Evolutionary conservation across 352 stramenopile genomes (phyloP), one percentile per base, ranked within the genome.

Genomic region (Globisporangium splendens): DNA sequence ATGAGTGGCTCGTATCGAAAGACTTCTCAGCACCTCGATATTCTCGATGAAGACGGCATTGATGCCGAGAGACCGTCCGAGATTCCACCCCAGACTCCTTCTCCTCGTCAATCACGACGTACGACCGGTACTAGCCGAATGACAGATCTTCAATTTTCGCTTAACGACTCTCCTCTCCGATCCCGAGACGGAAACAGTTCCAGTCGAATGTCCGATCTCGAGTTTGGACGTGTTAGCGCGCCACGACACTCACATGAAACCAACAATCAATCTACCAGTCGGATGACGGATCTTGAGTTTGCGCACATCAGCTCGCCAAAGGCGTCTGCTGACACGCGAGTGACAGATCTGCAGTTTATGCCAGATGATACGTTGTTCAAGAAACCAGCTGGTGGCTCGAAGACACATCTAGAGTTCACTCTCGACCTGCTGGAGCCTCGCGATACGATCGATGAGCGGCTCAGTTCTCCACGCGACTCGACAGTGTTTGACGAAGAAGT

Each of bases 401-500:
- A 35, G 28, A 52, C 57, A 13, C 39, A 35, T 33, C 57, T 63
- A 42, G 57, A 43, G 15, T 63, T 63, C 43, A 58, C 57, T 31
- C 50, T 63, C 20, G 50, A 63, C 33, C 50, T 63, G 31, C 57
- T 63, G 8, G 54, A 56, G 35, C 51, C 59, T 43, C 43, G 43
- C 24, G 59, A 38, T 22, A 61, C 53, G 17, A 56, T 50, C 18
- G 43, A 62, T 17, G 42, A 42, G n/a, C 62, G 46, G 51, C 21
- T 50, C 4, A 41, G 24, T 4, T 64, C 58, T 13, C 58, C 70
- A 55, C 47, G 70, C 58, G 24, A 74, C 59, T 47, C 57, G 46
- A 48, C 48, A 55, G 42, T 58, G 24, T 42, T 85, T n/a, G 75
- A 82, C 41, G 72, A 83, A 39, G 73, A 81, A 15, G 59, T 83